Percentiles rank a stretch among this genome's conserved stretches.
Evolutionary conservation across 805 yeast genomes (phyloP).

Genomic region (Candida easanensis): DNA sequence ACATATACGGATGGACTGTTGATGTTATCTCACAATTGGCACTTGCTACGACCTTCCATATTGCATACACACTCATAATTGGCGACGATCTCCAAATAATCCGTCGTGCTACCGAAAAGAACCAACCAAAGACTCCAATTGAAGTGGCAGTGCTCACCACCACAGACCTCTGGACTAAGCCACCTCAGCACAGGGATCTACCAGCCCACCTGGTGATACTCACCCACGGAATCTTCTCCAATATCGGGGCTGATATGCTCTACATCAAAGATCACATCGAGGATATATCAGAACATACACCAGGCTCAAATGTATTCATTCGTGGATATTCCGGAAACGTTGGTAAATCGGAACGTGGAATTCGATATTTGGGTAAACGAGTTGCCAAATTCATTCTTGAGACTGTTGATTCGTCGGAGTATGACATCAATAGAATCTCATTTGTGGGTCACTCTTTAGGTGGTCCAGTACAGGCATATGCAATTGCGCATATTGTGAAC

Average conservation of each 20-base stretch:
- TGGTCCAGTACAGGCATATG: conserved; percentile 88
- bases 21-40: conserved; percentile 81
- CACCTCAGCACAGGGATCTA: conserved; percentile 43
- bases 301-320: conserved; percentile 56
- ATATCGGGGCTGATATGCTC: conserved; percentile 85
- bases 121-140: not conserved
- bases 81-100: conserved; percentile 39
- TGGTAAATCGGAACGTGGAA: conserved; percentile 86
- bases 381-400: conserved; percentile 64
- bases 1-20: conserved; percentile 64
- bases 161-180: conserved; percentile 70
- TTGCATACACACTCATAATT: conserved; percentile 62
- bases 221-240: conserved; percentile 93
- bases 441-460: conserved; percentile 94
- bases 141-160: conserved; percentile 49
- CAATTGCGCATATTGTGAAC: conserved; percentile 68
- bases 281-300: conserved; percentile 22
- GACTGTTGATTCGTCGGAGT: conserved; percentile 41
- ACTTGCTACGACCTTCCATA: conserved; percentile 64
- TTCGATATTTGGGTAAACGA: conserved; percentile 77
- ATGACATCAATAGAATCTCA: conserved; percentile 61
- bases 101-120: conserved; percentile 11
- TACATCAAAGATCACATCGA: conserved; percentile 82
- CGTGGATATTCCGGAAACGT: conserved; percentile 82
- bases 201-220: conserved; percentile 82